Base-by-base conservation (phyloP, 139 green algal species). In the Picochlorum costavermella region DNA sequence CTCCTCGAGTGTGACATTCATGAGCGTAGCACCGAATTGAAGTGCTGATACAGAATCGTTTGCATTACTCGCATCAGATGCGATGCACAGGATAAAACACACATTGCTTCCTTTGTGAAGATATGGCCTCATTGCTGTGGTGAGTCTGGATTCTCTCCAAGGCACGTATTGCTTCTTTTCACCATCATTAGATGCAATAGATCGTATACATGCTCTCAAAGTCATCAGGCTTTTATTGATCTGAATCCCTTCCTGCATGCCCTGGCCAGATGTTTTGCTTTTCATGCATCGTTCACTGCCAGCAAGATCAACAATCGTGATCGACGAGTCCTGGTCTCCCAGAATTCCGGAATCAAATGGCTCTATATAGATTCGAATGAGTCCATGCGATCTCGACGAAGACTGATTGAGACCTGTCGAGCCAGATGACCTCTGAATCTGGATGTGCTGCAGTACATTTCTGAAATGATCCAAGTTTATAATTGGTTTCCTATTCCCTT, bases 181-280 rank as follows among this genome's bases (percentile, higher is more conserved):
- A n/a, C 8, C n/a, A 28, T 2, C 17, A 23, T 6, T 12, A 59
- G 50, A 59, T n/a, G 23, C 11, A 28, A 14, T 33, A 9, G 86
- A 81, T 30, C 77, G 75, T 14, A 96, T 84, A 8, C 92, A 86
- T 61, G 88, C 87, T 28, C 80, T 80, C 33, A 95, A 79, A 3
- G 67, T 63, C n/a, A 58, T 66, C 23, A 94, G 79, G 40, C 67
- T 82, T 67, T 88, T 88, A 77, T 95, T 95, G 79, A 95, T 95
- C 29, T 79, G 74, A 28, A 61, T 73, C 46, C 84, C 88, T 66
- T 95, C 88, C 9, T 85, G 59, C 1, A 76, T 76, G 8, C 68
- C 64, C 44, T 50, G 48, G 2, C 83, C 86, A 17, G 67, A 68
- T 14, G 86, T 77, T 6, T 50, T 56, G 8, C 86, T 85, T 74